A percentile compares a stretch with the other conserved stretches of the same genome.
Evolutionary conservation across 495 filamentous ascomycete species (phyloP).

Genomic region (Aspergillus bertholletiae): DNA sequence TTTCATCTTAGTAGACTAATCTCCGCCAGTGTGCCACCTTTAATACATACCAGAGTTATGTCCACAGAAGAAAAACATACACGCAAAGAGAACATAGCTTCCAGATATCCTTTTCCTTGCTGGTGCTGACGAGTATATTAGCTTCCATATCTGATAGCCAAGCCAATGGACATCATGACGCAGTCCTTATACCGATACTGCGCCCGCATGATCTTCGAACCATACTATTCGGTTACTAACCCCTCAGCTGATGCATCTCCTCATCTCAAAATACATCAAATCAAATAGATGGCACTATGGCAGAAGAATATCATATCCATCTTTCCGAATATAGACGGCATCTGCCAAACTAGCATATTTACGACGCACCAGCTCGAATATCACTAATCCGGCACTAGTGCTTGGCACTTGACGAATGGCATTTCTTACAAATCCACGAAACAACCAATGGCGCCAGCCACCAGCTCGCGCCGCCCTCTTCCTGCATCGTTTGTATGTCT

Average conservation of each 20-base stretch:
- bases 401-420: constrained; percentile 82
- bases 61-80: background rate
- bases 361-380: constrained; percentile 82
- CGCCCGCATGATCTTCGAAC: background rate
- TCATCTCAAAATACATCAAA: background rate
- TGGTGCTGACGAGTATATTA: background rate
- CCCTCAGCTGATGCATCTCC: background rate
- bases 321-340: constrained; percentile 58
- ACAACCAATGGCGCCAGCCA: constrained; percentile 70
- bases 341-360: constrained; percentile 70
- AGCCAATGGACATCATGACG: background rate
- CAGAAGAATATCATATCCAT: constrained; percentile 70
- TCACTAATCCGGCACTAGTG: constrained; percentile 83
- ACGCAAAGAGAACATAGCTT: background rate
- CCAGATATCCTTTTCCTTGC: no score
- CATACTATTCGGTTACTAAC: background rate
- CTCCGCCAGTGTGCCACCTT: no score
- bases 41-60: no score
- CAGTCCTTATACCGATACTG: background rate
- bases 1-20: no score
- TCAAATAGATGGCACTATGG: background rate
- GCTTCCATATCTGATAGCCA: background rate
- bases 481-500: constrained; percentile 68
- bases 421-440: constrained; percentile 68
- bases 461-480: constrained; percentile 60